Base-by-base conservation (phyloP, 2,329 filamentous ascomycete species). In the Colletotrichum kahawae region DNA sequence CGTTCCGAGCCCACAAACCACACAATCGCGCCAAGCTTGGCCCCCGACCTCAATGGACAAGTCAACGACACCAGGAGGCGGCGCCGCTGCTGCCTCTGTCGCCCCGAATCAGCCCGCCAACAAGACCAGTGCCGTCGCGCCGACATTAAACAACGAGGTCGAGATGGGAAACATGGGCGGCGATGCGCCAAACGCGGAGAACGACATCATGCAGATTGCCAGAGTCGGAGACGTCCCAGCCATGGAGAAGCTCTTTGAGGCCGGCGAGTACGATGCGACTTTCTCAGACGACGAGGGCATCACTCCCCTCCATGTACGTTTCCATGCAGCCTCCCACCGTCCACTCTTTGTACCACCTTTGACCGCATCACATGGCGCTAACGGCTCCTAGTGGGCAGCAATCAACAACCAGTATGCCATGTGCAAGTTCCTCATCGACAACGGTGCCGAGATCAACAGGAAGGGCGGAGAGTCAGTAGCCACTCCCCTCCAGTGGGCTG, bases 361-460 rank as follows among this genome's bases (percentile, higher is more conserved):
- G 18, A 51, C 36, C 27, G 36, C 31, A 68, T 66, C 31, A 77
- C 71, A 65, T 48, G 57, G 31, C 57, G 62, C 79, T 80, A 70
- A 79, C 76, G 24, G 59, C 16, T 67, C 79, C 68, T 82, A 99
- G 95, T 99, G 97, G 97, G 97, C 97, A 62, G 95, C 97, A 48
- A 98, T 99, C 84, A 99, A 99, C 87, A 98, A 98, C 82, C 97
- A 98, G 83, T 97, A 96, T 87, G 95, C 95, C 78, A 95, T 98
- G 88, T 98, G 96, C 90, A 96, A 97, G 84, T 98, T 97, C 85
- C 92, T 99, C 59, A 91, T 99, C 82, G 94, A 91, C 65, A 85
- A 88, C 77, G 95, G 95, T 81, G 97, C 96, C 81, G 94, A 98
- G 82, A 94, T 98, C 81, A 98, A 99, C 86, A 93, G 93, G 77